These are phyloP conservation scores for Tulasnella sp. DNA, from an alignment of 768 basidiomycete genomes.

Conservation along the genomic window DNA sequence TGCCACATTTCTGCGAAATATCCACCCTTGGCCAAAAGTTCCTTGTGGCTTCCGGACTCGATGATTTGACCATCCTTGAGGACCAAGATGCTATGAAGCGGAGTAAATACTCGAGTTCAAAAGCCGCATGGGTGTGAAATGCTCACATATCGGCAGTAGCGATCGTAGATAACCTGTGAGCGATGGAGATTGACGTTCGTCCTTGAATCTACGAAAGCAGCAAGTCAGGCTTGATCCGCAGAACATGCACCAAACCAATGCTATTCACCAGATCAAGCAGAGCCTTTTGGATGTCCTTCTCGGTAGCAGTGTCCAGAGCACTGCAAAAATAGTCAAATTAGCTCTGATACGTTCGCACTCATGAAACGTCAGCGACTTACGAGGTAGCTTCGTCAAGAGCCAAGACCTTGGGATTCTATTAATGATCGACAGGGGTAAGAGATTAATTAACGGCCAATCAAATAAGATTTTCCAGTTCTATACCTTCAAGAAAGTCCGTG, in stretches of 20 bases:
- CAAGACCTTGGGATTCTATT: constrained; percentile 66
- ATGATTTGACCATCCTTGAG: constrained; percentile 85
- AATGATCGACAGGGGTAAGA: background rate
- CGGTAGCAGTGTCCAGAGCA: constrained; percentile 85
- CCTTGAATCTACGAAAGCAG: constrained; percentile 45
- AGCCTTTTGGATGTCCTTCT: constrained; percentile 84
- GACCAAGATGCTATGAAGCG: constrained; percentile 67
- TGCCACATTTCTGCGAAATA: constrained; percentile 86
- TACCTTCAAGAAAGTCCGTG: constrained; percentile 79
- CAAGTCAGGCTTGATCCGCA: constrained; percentile 5
- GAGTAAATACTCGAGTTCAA: constrained; percentile 43
- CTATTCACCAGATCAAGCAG: constrained; percentile 64
- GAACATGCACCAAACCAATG: background rate
- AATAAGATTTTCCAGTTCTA: constrained; percentile 57
- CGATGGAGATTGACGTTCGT: constrained; percentile 71
- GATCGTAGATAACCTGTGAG: constrained; percentile 70
- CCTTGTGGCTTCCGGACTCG: constrained; percentile 76
- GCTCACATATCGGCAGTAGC: constrained; percentile 52
- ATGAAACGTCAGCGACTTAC: constrained; percentile 37
- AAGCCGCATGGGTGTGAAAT: constrained; percentile 41
- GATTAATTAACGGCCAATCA: constrained; percentile 45
- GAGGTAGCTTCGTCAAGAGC: constrained; percentile 76
- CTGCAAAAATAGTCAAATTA: constrained; percentile 41
- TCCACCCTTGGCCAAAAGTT: constrained; percentile 67
- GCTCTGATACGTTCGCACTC: constrained; percentile 32